phyloP scores from a whole-genome alignment of 345 rosid genomes.

The Eutrema heterophyllum region DNA sequence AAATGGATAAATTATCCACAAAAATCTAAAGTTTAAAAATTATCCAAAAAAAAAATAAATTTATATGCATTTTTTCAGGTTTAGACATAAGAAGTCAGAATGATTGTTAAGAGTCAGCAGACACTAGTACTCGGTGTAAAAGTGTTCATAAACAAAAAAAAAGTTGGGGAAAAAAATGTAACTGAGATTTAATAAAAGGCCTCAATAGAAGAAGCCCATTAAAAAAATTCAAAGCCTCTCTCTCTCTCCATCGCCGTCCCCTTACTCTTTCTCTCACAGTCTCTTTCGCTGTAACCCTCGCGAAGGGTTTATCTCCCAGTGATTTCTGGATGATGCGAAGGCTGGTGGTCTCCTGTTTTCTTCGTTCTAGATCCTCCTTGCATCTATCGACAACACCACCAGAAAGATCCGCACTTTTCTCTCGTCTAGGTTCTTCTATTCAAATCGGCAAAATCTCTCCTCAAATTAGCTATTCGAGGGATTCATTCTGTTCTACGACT shows the following conservation, averaged over 20 bases:
- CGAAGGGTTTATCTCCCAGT: not conserved
- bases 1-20: too few species aligned
- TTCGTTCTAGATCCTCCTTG: not conserved
- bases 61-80: too few species aligned
- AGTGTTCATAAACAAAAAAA: too few species aligned
- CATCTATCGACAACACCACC: not conserved
- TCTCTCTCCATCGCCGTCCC: not conserved
- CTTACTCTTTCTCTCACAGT: not conserved
- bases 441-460: not conserved
- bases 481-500: constrained; percentile 25
- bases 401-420: constrained; percentile 5
- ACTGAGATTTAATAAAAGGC: not conserved
- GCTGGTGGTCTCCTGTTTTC: not conserved
- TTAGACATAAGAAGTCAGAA: too few species aligned
- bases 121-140: too few species aligned
- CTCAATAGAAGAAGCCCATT: constrained; percentile 12
- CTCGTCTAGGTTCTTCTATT: not conserved
- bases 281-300: not conserved
- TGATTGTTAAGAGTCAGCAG: too few species aligned
- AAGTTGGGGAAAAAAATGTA: not conserved
- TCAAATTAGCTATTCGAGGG: not conserved
- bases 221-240: not conserved
- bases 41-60: too few species aligned
- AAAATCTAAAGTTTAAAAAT: too few species aligned
- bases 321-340: constrained; percentile 26